Evolutionary conservation across 163 green algal species (phyloP), one percentile per base, ranked within the genome.

Genomic region (Trebouxia gelatinosa): DNA sequence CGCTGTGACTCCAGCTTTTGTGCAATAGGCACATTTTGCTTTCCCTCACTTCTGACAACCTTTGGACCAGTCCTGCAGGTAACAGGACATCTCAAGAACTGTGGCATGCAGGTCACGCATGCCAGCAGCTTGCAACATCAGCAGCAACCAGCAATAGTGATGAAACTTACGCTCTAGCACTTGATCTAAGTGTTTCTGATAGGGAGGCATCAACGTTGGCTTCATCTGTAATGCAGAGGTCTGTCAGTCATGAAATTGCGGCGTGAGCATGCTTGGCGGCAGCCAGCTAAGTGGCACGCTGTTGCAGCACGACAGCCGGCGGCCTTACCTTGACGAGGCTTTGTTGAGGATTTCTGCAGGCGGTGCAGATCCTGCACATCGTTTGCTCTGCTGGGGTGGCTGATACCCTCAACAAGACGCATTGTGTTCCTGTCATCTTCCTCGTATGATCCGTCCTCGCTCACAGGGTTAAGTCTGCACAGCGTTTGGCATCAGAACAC

Each of bases 331-430:
- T 59, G 43, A 11, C 75, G 67, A 28, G 80, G 80, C 37, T 80
- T 77, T 26, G 77, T 85, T 3, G 78, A 64, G 51, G 38, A 86
- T 71, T 91, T 92, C 71, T 93, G 89, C 78, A 93, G 78, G 21
- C 81, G 79, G 57, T 87, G 84, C 59, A 93, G 82, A 48, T 90
- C 80, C 6, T 81, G 64, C 46, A 91, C 38, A 74, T 91, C 82
- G 57, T 82, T 58, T 9, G 89, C 89, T 32, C 88, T 65, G 48
- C 57, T 78, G 16, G 68, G 46, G 37, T 76, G 31, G 17, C 39
- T 80, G 40, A 85, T 61, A 23, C 74, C 74, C 59, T 85, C 80
- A 19, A 74, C 39, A 32, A 85, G 46, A 23, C 80, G 75, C 35
- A 61, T 80, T 6, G 64, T 74, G 28, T 58, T 79, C 39, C 37